Evolutionary conservation across 371 early-diverging fungal species (phyloP).

Genomic region (Mucor racemosus): DNA sequence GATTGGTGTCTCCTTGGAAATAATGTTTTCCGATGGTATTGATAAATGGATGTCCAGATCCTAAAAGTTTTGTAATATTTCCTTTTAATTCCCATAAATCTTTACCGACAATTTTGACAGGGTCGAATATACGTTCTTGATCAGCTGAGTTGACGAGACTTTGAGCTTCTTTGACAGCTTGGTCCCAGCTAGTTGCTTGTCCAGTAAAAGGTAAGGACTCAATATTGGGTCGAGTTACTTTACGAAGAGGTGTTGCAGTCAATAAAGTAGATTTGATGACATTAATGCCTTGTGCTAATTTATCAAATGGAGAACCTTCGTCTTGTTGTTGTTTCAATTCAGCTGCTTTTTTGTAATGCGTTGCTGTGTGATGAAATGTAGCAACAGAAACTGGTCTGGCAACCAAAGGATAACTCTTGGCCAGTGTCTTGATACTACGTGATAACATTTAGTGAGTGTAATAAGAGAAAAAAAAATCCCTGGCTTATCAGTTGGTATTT

Average conservation of each 20-base stretch:
- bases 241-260: constrained; percentile 31
- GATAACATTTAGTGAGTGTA: constrained; percentile 14
- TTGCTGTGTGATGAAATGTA: constrained; percentile 70
- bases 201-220: constrained; percentile 44
- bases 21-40: constrained; percentile 90
- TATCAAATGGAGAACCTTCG: constrained; percentile 35
- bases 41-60: constrained; percentile 86
- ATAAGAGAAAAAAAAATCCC: constrained; percentile 19
- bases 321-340: constrained; percentile 17
- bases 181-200: constrained; percentile 51
- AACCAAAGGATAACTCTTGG: background rate
- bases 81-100: constrained; percentile 85
- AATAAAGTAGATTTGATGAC: constrained; percentile 35
- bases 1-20: constrained; percentile 87
- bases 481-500: background rate
- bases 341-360: constrained; percentile 44
- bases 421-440: constrained; percentile 11
- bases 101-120: constrained; percentile 69
- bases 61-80: constrained; percentile 82
- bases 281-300: constrained; percentile 43
- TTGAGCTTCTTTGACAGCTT: constrained; percentile 59
- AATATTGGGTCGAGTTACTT: constrained; percentile 32
- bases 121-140: constrained; percentile 56
- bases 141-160: constrained; percentile 46
- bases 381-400: constrained; percentile 9